Evolutionary conservation across 2,329 filamentous ascomycete genomes (phyloP), one percentile per base, ranked within the genome.

Genomic region (Boeremia exigua): DNA sequence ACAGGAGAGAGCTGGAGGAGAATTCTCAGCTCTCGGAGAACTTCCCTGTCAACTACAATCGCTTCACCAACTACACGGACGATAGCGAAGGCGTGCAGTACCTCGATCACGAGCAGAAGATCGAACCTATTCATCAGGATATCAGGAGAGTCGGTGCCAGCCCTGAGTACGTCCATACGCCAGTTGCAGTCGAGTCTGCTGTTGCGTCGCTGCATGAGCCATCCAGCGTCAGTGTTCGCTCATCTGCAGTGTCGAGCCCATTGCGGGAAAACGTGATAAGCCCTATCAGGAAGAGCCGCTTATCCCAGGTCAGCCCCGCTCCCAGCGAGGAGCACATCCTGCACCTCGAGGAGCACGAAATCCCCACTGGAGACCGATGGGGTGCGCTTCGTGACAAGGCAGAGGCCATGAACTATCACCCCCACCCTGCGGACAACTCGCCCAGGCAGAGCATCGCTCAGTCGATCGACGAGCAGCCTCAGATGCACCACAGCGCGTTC

Each of bases 151-250:
- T 92, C 42, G 88, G 84, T 37, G 87, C 87, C 10, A 96, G 91
- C 64, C 88, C 92, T 2, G 83, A 91, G 62, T 88, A 92, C 68
- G 83, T 96, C 3, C 87, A 92, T 65, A 87, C 86, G 1, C 86
- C 85, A 2, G 71, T 87, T 30, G 91, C 85, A 2, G 87, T 96
- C 0, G 93, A 97, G 75, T 97, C 93, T 12, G 90, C 90, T 9
- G 93, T 98, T 10, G 94, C 94, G 7, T 97, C 93, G 14, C 80
- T 98, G 6, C 89, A 95, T 65, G 91, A 92, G 15, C 94, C 92
- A 0, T 96, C 92, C 2, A 84, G 88, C 11, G 72, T 96, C 48
- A 93, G 78, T 39, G 69, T 76, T 40, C 73, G 69, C 10, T 77
- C 75, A 2, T 77, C 75, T 15, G 46, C 49, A 14, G 59, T 69